Evolutionary conservation across 2,329 filamentous ascomycete genomes (phyloP), one percentile per base, ranked within the genome.

Genomic region (Talaromyces sp.): DNA sequence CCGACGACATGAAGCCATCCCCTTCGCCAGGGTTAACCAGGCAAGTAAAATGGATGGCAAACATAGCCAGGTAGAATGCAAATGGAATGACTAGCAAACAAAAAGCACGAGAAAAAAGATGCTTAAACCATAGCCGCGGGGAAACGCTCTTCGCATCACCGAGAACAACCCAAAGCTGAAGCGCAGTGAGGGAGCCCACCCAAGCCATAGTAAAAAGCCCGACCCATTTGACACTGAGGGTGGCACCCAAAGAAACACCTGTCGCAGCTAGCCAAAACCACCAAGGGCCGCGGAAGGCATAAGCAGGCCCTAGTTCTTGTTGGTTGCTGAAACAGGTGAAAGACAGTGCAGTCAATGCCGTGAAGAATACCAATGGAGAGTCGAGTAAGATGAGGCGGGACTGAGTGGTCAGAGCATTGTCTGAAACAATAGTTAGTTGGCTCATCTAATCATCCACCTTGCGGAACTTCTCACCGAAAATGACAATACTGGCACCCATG

Each of bases 1-100:
- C 94, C 50, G 93, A 96, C 70, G 92, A 97, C 94, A 99, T 99
- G 80, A 99, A 99, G 50, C 94, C 94, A 74, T 99, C 94, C 49
- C 94, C 94, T 47, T 99, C 94, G 55, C 94, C 94, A 24, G 94
- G 94, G 76, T 99, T 99, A 55, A 88, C 84, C 37, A 99, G 83
- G 79, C 90, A 95, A 63, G 92, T 64, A 76, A 99, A 99, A 80
- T 99, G 94, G 66, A 99, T 95, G 48, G 85, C 92, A 68, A 99
- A 99, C 90, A 97, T 96, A 67, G 85, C 87, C 81, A 97, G 87
- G 79, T 99, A 99, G 77, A 99, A 96, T 32, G 85, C 86, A 22
- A 89, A 62, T 6, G 94, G 94, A 62, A 99, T 90, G 62, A 96
- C 80, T 62, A 99, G 91, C 49, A 99, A 81, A 72, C 91, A 96